Percentiles rank a stretch among this genome's conserved stretches.
Conservation (phyloP, 345 rosid genomes). For the Diplotaxis tenuifolia region DNA sequence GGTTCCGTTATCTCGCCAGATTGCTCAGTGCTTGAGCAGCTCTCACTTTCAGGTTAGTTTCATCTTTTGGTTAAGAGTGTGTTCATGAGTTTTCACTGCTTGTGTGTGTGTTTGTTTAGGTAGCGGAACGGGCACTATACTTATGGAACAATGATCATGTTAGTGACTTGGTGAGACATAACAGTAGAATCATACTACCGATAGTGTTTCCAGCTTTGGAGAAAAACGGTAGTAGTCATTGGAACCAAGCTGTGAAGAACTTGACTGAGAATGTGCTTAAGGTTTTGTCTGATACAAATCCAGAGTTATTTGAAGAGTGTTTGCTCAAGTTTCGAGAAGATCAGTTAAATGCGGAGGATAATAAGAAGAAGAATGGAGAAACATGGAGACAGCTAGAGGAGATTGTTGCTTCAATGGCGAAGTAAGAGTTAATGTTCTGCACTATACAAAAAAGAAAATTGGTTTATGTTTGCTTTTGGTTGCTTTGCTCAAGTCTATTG, state of each 20-base stretch:
- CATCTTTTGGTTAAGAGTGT: background rate
- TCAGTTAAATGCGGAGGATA: conserved; percentile 37
- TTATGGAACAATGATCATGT: conserved; percentile 45
- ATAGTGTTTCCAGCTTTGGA: conserved; percentile 42
- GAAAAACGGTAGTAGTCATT: conserved; percentile 37
- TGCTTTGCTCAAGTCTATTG: conserved; percentile 9
- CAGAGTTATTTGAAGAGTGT: conserved; percentile 39
- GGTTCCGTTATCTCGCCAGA: conserved; percentile 73
- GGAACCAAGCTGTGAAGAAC: conserved; percentile 41
- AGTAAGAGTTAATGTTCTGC: conserved; percentile 23
- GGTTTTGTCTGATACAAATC: conserved; percentile 38
- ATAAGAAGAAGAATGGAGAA: conserved; percentile 37
- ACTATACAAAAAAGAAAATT: background rate
- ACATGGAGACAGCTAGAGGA: conserved; percentile 68
- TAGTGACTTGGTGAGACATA: conserved; percentile 36
- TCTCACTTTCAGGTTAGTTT: conserved; percentile 71
- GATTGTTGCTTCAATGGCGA: conserved; percentile 48
- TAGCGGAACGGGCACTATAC: conserved; percentile 41
- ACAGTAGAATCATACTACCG: conserved; percentile 36
- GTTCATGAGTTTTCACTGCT: conserved; percentile 11
- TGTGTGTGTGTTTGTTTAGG: conserved; percentile 25
- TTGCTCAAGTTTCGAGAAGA: conserved; percentile 39
- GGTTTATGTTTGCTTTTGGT: conserved; percentile 12
- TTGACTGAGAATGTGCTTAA: conserved; percentile 40
- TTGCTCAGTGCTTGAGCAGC: conserved; percentile 73